A percentile compares a stretch with the other conserved stretches of the same genome.
phyloP scores from a whole-genome alignment of 768 basidiomycete species.

The Nidula microcarpa region DNA sequence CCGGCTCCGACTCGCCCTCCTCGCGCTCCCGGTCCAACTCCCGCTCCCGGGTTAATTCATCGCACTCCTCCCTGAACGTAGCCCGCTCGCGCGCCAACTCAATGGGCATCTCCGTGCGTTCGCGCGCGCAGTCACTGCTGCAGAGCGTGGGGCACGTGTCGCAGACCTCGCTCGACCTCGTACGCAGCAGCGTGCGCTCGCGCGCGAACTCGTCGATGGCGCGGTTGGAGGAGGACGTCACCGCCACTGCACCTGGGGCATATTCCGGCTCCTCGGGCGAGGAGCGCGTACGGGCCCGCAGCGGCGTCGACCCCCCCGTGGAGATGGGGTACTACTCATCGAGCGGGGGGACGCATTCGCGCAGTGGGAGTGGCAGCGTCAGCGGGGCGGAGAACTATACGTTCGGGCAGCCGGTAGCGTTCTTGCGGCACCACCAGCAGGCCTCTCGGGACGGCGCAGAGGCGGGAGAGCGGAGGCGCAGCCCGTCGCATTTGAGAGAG shows the following conservation, averaged over 20 bases:
- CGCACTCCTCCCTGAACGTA: not conserved
- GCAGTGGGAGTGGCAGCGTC: conserved; percentile 49
- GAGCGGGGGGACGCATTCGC: conserved; percentile 36
- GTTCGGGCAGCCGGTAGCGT: conserved; percentile 60
- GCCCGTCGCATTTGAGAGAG: not conserved
- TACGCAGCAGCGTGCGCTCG: conserved; percentile 39
- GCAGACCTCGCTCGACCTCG: conserved; percentile 56
- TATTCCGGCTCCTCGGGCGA: conserved; percentile 12
- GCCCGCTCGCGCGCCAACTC: conserved; percentile 35
- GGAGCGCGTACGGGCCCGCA: conserved; percentile 11
- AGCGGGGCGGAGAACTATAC: conserved; percentile 65
- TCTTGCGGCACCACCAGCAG: conserved; percentile 27
- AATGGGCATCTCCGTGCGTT: conserved; percentile 47
- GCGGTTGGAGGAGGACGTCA: conserved; percentile 54
- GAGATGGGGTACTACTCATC: conserved; percentile 24
- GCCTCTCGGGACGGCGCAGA: conserved; percentile 2
- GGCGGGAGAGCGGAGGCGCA: conserved; percentile 10
- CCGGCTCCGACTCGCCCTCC: conserved; percentile 23
- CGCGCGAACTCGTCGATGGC: conserved; percentile 70
- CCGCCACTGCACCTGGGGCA: not conserved
- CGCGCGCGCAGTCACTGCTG: conserved; percentile 63
- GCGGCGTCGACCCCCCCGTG: conserved; percentile 12
- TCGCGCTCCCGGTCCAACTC: conserved; percentile 42
- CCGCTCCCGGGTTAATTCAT: conserved; percentile 12
- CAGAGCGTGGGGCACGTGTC: conserved; percentile 62